phyloP scores from a whole-genome alignment of 2,329 filamentous ascomycete species.

The Fusarium buxicola region DNA sequence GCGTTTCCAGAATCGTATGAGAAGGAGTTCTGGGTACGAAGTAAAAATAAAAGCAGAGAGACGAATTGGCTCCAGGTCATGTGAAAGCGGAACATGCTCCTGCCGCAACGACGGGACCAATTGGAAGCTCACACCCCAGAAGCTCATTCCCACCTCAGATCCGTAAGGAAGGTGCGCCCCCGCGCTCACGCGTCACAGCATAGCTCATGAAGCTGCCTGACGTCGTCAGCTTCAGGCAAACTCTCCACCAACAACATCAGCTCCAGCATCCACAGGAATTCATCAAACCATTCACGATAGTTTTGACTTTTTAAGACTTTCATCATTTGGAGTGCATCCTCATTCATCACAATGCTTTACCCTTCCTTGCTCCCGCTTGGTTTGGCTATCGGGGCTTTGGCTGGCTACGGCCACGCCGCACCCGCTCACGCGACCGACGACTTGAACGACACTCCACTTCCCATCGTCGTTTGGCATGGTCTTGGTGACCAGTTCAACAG shows the following conservation, averaged over 20 bases:
- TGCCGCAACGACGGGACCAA: conserved; percentile 10
- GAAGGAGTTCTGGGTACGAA: background rate
- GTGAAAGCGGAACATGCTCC: background rate
- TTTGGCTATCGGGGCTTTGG: conserved; percentile 49
- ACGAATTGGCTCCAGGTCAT: background rate
- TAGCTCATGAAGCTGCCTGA: conserved; percentile 15
- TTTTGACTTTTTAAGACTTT: background rate
- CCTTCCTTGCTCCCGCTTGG: conserved; percentile 43
- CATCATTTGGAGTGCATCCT: conserved; percentile 6
- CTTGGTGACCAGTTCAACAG: conserved; percentile 79
- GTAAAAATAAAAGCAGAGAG: background rate
- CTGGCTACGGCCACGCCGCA: conserved; percentile 37
- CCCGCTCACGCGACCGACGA: conserved; percentile 47
- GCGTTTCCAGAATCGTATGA: background rate
- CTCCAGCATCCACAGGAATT: conserved; percentile 14
- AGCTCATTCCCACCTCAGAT: conserved; percentile 16
- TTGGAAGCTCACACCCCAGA: background rate
- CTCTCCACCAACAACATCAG: conserved; percentile 25
- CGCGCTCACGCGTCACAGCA: conserved; percentile 27
- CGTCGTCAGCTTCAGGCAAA: conserved; percentile 32
- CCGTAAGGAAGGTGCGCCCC: conserved; percentile 7
- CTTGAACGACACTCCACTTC: conserved; percentile 76
- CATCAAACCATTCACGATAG: conserved; percentile 12
- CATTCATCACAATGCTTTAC: conserved; percentile 29
- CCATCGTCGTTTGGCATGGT: conserved; percentile 94